Evolutionary conservation across 164 flowering plant genomes (phyloP), one percentile per base, ranked within the genome.

Genomic region (Buxus sempervirens): DNA sequence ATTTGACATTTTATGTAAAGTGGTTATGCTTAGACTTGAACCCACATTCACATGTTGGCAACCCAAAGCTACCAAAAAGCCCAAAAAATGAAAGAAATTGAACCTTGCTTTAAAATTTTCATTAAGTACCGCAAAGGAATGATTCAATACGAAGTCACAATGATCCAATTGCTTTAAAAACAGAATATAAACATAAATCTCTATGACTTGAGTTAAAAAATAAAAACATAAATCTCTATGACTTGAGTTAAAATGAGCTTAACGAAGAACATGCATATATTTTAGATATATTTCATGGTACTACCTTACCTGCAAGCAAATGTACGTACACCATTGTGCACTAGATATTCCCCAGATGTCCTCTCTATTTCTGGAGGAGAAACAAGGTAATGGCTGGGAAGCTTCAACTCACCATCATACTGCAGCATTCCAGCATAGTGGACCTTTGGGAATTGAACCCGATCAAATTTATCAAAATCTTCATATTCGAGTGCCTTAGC

Each of bases 341-440:
- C 88, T 51, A 95, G 65, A 76, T 92, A 95, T 87, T 95, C 98
- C 41, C 98, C 98, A 73, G 98, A 95, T 58, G 98, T 95, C 77
- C 98, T 88, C 0, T 92, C 98, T 19, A 95, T 95, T 78, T 89
- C 94, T 13, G 98, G 98, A 65, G 98, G 98, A 67, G 89, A 78
- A 59, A 95, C 98, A 66, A 95, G 97, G 79, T 90, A 90, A 9
- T 72, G 75, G 54, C 67, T 86, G 21, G 98, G 98, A 70, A 95
- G 96, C 82, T 84, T 85, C 83, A 95, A 77, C 74, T 92, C 98
- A 0, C 98, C 98, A 81, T 95, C 98, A 75, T 95, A 95, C 65
- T 95, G 93, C 70, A 95, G 94, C 98, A 95, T 95, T 36, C 98
- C 98, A 68, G 97, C 97, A 72, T 90, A 95, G 36, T 75, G 96